A percentile compares a stretch with the other conserved stretches of the same genome.
These are phyloP conservation scores for Wickerhamomyces rabaulensis DNA, from an alignment of 805 yeast species.

Conservation along the genomic window DNA sequence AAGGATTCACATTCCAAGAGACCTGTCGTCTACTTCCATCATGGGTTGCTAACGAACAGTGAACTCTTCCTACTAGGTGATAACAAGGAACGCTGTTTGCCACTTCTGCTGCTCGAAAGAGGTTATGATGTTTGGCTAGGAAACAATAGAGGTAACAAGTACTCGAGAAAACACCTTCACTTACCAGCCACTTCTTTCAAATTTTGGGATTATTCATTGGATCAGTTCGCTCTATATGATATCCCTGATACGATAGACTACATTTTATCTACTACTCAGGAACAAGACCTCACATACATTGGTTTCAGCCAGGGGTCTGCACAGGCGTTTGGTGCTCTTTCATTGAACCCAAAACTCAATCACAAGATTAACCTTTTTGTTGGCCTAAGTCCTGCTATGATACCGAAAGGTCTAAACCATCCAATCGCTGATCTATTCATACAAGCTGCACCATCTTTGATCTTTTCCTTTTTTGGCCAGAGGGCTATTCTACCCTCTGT, in stretches of 20 bases:
- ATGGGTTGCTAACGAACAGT: constrained; percentile 71
- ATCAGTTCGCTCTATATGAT: constrained; percentile 87
- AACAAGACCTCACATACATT: constrained; percentile 51
- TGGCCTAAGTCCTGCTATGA: constrained; percentile 91
- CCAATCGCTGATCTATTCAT: constrained; percentile 70
- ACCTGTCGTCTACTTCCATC: constrained; percentile 77
- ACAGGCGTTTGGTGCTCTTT: constrained; percentile 80
- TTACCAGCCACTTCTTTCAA: constrained; percentile 27
- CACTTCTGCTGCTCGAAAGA: constrained; percentile 64
- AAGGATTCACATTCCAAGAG: constrained; percentile 35
- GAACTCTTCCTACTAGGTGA: constrained; percentile 62
- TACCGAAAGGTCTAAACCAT: constrained; percentile 81
- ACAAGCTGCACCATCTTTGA: constrained; percentile 67
- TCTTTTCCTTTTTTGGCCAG: constrained; percentile 69
- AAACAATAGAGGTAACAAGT: constrained; percentile 88
- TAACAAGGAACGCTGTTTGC: constrained; percentile 49
- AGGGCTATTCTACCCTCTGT: constrained; percentile 68
- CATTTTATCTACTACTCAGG: constrained; percentile 48
- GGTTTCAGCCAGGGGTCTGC: constrained; percentile 96
- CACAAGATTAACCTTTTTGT: constrained; percentile 50
- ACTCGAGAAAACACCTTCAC: constrained; percentile 40
- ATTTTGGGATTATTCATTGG: constrained; percentile 90
- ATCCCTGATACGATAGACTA: constrained; percentile 81
- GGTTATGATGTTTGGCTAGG: constrained; percentile 97
- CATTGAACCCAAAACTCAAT: constrained; percentile 61